Conservation (phyloP, 257 asterid genomes). For the Cinchona pubescens region DNA sequence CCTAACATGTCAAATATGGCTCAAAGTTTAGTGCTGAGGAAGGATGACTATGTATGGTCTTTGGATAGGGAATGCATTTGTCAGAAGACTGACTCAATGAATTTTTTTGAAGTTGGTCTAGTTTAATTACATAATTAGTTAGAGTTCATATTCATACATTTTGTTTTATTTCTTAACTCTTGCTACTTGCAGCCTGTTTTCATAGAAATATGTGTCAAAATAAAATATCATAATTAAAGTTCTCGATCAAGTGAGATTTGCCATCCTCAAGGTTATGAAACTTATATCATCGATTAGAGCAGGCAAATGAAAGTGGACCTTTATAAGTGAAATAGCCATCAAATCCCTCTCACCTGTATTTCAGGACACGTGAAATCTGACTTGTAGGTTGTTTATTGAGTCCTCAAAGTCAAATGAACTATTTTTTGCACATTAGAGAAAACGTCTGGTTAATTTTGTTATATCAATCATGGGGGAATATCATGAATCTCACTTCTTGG, state of each 20-base stretch:
- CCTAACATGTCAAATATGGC: not conserved
- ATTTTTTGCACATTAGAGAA: not conserved
- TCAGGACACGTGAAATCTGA: not conserved
- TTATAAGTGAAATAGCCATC: constrained; percentile 3
- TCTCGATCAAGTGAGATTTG: not conserved
- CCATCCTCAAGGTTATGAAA: not conserved
- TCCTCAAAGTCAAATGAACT: not conserved
- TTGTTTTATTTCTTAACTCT: not conserved
- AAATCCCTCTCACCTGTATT: not conserved
- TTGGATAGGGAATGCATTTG: not conserved
- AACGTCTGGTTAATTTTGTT: too few species aligned
- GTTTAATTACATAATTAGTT: not conserved
- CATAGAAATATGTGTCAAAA: not conserved
- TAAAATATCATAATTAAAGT: not conserved
- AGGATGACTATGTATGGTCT: not conserved
- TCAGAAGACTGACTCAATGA: not conserved
- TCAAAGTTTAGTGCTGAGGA: not conserved
- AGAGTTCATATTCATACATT: not conserved
- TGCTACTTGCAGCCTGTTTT: not conserved
- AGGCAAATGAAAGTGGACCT: not conserved
- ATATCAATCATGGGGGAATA: not conserved
- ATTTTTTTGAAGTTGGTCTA: not conserved
- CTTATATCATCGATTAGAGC: not conserved
- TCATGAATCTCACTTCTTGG: constrained; percentile 3
- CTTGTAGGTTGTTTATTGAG: not conserved